These are phyloP conservation scores for Kazachstania bromeliacearum DNA, from an alignment of 805 yeast species.

Conservation along the genomic window DNA sequence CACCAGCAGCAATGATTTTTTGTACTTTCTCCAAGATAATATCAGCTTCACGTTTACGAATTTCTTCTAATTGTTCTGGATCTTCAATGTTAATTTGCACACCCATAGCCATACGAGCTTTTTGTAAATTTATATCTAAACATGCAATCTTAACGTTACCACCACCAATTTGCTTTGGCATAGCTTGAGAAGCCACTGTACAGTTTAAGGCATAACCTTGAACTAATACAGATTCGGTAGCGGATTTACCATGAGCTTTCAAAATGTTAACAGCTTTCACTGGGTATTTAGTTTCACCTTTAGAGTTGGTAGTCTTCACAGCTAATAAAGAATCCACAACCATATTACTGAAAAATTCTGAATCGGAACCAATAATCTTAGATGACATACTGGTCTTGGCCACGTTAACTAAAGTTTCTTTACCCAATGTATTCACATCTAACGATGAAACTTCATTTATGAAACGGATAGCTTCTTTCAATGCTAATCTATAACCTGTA, in stretches of 20 bases:
- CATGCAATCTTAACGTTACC: conserved; percentile 73
- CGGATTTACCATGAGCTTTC: conserved; percentile 94
- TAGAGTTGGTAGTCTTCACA: conserved; percentile 78
- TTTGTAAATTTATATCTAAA: conserved; percentile 86
- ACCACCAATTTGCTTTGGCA: conserved; percentile 50
- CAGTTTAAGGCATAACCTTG: conserved; percentile 95
- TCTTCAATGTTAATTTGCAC: conserved; percentile 94
- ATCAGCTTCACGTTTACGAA: conserved; percentile 80
- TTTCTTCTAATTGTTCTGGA: conserved; percentile 92
- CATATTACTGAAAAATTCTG: conserved; percentile 79
- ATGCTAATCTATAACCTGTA: conserved; percentile 89
- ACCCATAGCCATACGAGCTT: conserved; percentile 96
- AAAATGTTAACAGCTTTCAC: conserved; percentile 93
- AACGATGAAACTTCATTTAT: conserved; percentile 77
- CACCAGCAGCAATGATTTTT: conserved; percentile 78
- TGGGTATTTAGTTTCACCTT: conserved; percentile 88
- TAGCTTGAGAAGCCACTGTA: conserved; percentile 95
- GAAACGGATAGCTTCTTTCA: conserved; percentile 81
- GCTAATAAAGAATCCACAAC: conserved; percentile 95
- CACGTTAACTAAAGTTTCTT: conserved; percentile 76
- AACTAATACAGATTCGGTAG: conserved; percentile 76
- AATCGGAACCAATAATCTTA: conserved; percentile 89
- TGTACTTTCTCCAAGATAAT: conserved; percentile 74
- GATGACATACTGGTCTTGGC: conserved; percentile 97
- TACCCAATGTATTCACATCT: conserved; percentile 70